Evolutionary conservation across 352 stramenopile species (phyloP).

Genomic region (Phytopythium litorale): DNA sequence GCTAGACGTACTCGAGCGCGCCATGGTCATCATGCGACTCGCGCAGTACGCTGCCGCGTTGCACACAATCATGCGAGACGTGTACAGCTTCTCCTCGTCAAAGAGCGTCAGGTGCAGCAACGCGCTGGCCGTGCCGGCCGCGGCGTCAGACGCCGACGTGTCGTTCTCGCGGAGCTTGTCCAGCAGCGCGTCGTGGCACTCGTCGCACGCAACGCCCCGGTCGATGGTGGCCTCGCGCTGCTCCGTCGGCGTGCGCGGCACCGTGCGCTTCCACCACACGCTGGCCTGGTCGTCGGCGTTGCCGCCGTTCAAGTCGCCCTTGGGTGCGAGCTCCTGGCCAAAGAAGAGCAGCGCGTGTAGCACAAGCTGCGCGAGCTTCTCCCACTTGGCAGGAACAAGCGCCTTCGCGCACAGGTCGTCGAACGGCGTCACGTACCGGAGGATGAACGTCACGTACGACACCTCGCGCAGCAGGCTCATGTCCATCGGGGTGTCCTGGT

Average conservation of each 20-base stretch:
- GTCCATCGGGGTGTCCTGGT: conserved; percentile 17
- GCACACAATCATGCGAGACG: conserved; percentile 76
- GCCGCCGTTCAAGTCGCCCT: conserved; percentile 24
- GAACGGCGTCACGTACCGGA: conserved; percentile 79
- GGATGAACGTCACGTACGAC: conserved; percentile 73
- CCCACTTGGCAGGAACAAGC: conserved; percentile 59
- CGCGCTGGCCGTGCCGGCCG: conserved; percentile 17
- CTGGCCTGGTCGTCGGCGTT: conserved; percentile 16
- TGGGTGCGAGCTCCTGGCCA: conserved; percentile 47
- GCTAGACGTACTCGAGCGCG: background rate
- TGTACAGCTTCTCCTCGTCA: conserved; percentile 78
- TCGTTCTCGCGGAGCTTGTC: conserved; percentile 26
- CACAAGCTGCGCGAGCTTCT: conserved; percentile 69
- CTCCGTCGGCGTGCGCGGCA: conserved; percentile 37
- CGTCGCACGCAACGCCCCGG: conserved; percentile 22
- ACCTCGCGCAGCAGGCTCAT: conserved; percentile 65
- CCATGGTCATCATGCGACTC: conserved; percentile 53
- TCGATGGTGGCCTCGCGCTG: conserved; percentile 43
- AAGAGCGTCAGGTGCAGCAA: conserved; percentile 63
- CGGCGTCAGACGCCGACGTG: conserved; percentile 18
- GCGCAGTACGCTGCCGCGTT: conserved; percentile 72
- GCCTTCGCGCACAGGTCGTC: conserved; percentile 61
- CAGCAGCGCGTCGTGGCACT: conserved; percentile 42
- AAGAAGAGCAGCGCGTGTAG: conserved; percentile 68
- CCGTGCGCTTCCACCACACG: conserved; percentile 56